Base-by-base conservation (phyloP, 495 filamentous ascomycete genomes). In the Aspergillus asperescens region DNA sequence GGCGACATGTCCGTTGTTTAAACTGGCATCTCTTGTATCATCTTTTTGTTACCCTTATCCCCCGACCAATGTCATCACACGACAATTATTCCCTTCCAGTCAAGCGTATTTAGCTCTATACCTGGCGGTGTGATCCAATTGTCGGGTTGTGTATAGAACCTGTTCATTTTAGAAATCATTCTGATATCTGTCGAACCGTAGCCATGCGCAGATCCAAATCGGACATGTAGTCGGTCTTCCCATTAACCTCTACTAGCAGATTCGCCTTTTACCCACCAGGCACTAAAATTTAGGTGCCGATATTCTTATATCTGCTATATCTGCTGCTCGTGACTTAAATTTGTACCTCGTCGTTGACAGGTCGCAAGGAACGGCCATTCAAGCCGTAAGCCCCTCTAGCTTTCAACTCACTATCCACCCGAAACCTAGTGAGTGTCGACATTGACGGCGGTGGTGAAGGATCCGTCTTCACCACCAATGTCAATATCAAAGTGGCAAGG, bases 1-100 rank as follows among this genome's bases (percentile, higher is more conserved):
- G 92, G 92, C 78, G 89, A 97, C 68, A 83, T 96, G 58, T 90
- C 90, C 52, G 70, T 95, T 50, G 76, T 96, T 61, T 97, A 94
- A 81, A 80, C 60, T 49, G 60, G 50, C 61, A 59, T 54, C 58
- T 40, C 43, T 47, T 55, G 54, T 57, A 50, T 60, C 55, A 58
- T 52, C 44, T 50, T 60, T 57, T 51, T 52, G 52, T 58, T 57
- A 50, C 59, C 58, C 44, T 70, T 68, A 63, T 67, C 65, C 69
- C 48, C 54, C 60, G 48, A 59, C 68, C 67, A 62, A 59, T 64
- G 43, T 63, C 28, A 63, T 70, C 62, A 53, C 66, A 65, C 69
- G 61, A 61, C 62, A 56, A 62, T 58, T 55, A 63, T 48, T 54
- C 57, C 62, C 62, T 65, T 65, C 57, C 62, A 63, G 60, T 67